phyloP scores from a whole-genome alignment of 257 asterid species.

The Penstemon davidsonii region DNA sequence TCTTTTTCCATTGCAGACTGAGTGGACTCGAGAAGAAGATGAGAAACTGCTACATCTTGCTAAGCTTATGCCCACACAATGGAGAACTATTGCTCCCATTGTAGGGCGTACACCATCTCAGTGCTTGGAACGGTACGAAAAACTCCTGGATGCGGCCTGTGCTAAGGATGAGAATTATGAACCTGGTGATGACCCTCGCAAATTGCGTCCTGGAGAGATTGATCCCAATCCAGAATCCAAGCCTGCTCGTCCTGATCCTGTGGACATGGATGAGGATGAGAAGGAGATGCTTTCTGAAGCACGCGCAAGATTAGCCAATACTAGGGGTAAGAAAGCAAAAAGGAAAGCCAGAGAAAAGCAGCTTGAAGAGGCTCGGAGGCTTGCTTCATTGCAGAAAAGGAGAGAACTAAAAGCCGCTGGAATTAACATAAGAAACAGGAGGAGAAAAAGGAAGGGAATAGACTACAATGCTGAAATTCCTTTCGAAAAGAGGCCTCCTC shows the following conservation, averaged over 20 bases:
- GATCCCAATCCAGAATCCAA: slow-evolving; percentile 99
- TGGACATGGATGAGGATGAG: slow-evolving; percentile 99
- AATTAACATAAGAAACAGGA: slow-evolving; percentile 66
- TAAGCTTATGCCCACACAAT: slow-evolving; percentile 95
- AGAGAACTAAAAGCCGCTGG: slow-evolving; percentile 99
- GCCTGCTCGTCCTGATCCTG: slow-evolving; percentile 99
- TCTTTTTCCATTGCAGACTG: slow-evolving; percentile 56
- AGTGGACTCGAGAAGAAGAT: slow-evolving; percentile 97
- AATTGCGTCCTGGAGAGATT: slow-evolving; percentile 96
- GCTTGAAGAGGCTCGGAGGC: slow-evolving; percentile 98
- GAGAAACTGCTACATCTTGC: slow-evolving; percentile 95
- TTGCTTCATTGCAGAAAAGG: slow-evolving; percentile 97
- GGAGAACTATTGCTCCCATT: slow-evolving; percentile 94
- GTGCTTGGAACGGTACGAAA: slow-evolving; percentile 93
- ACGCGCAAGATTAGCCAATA: slow-evolving; percentile 91
- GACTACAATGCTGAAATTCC: slow-evolving; percentile 97
- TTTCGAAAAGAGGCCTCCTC: slow-evolving; percentile 95
- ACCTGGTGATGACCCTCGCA: slow-evolving; percentile 89
- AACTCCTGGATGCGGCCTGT: slow-evolving; percentile 96
- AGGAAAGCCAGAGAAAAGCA: slow-evolving; percentile 98
- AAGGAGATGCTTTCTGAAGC: slow-evolving; percentile 99
- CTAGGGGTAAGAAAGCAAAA: slow-evolving; percentile 96
- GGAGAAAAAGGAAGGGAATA: slow-evolving; percentile 91
- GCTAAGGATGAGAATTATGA: slow-evolving; percentile 95
- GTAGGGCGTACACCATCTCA: slow-evolving; percentile 98